These are phyloP conservation scores for Boletus rubroflammeus DNA, from an alignment of 768 basidiomycete species.

Conservation along the genomic window DNA sequence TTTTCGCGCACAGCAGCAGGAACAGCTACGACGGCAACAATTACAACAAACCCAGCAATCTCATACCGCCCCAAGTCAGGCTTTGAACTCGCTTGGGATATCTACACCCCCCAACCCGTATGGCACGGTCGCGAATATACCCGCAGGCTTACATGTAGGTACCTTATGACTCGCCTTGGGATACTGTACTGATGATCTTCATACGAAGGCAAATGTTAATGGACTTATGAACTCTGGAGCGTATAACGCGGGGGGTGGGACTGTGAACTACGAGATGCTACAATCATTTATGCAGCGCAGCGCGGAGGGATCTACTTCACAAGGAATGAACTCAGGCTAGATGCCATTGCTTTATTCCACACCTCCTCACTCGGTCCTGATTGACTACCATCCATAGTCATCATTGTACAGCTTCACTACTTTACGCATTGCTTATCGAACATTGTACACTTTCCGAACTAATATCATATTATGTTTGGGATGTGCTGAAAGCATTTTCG, in stretches of 20 bases:
- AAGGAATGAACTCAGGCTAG: slow-evolving; percentile 20
- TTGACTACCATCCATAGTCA: neutral
- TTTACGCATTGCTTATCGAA: slow-evolving; percentile 10
- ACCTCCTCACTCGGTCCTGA: neutral
- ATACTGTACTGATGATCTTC: neutral
- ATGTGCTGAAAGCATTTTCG: slow-evolving; percentile 52
- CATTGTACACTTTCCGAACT: neutral
- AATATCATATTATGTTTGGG: slow-evolving; percentile 32
- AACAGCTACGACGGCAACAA: slow-evolving; percentile 28
- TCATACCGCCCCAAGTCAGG: slow-evolving; percentile 10
- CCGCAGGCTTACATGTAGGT: slow-evolving; percentile 21
- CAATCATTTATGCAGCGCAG: slow-evolving; percentile 46
- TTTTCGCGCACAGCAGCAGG: slow-evolving; percentile 12
- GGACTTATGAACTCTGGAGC: slow-evolving; percentile 13
- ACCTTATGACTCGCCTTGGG: neutral
- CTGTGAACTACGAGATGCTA: slow-evolving; percentile 40
- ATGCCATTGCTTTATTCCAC: neutral
- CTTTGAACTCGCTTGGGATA: slow-evolving; percentile 15
- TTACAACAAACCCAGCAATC: slow-evolving; percentile 20
- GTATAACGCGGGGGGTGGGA: slow-evolving; percentile 23
- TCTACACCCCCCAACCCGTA: slow-evolving; percentile 7
- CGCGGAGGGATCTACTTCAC: slow-evolving; percentile 29
- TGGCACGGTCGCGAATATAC: slow-evolving; percentile 5
- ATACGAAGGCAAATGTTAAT: slow-evolving; percentile 11
- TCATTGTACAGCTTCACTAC: slow-evolving; percentile 6